Conservation (phyloP, 352 stramenopile genomes). For the Poterioochromonas sp. region DNA sequence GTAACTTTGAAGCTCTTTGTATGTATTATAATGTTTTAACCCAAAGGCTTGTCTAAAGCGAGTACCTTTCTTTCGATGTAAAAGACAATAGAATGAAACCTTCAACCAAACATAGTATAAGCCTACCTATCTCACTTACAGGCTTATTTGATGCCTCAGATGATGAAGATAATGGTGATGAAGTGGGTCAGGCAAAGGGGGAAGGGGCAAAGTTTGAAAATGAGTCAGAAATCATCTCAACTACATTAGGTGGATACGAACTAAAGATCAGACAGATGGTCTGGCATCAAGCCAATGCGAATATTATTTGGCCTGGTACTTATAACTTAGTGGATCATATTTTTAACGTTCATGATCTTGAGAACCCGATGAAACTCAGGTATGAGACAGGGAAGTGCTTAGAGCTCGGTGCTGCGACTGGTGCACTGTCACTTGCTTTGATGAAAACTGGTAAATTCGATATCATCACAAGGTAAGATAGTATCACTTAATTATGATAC, state of each 20-base stretch:
- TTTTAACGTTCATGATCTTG: background rate
- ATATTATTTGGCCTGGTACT: slow-evolving; percentile 15
- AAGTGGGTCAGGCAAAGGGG: background rate
- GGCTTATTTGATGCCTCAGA: background rate
- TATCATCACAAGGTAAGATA: background rate
- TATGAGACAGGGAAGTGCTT: background rate
- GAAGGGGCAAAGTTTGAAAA: background rate
- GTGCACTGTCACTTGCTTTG: slow-evolving; percentile 1
- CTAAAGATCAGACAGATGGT: background rate
- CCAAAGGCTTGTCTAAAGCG: too few species aligned
- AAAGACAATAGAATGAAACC: too few species aligned
- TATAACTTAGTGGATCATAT: slow-evolving; percentile 4
- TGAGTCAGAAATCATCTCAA: background rate
- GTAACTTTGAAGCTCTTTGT: too few species aligned
- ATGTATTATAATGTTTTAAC: too few species aligned
- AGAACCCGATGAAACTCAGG: background rate
- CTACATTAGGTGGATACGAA: background rate
- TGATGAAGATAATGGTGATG: background rate
- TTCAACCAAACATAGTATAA: too few species aligned
- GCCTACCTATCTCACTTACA: background rate
- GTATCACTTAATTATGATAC: background rate
- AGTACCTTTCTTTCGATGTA: too few species aligned
- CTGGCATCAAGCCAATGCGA: slow-evolving; percentile 25
- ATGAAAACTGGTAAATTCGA: background rate
- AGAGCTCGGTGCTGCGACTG: slow-evolving; percentile 20